Evolutionary conservation across 139 green algal genomes (phyloP), one percentile per base, ranked within the genome.

Genomic region (Coelastrella sp.): DNA sequence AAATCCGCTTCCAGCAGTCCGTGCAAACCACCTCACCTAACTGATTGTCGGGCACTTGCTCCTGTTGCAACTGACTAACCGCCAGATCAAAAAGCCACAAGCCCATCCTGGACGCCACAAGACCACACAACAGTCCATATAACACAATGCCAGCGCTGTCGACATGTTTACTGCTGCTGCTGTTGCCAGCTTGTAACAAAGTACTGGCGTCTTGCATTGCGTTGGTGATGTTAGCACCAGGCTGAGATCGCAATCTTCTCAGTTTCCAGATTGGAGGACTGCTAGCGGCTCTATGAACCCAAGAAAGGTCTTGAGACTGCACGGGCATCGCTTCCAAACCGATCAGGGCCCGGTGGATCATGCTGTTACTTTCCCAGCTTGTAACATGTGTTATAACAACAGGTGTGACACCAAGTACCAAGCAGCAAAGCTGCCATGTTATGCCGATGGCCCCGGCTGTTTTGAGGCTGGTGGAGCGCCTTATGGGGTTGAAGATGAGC

Each of bases 11-110:
- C 0, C 0, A 47, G 32, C 32, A 47, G 32, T 47, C 32, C 32
- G 32, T 47, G 32, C 32, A 47, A 47, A 47, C 32, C 32, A 47
- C 32, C 94, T 90, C 85, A 95, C 95, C 95, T 16, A 97, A 74
- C 11, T 94, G 60, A 0, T 90, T 58, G 16, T 81, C 64, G 2
- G 84, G 47, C 11, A 95, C 90, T 3, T 88, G 83, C 77, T 96
- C 95, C 86, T 99, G 97, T 56, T 99, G 91, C 60, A 99, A 89
- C 93, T 99, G 97, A 3, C 92, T 96, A 3, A 96, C 93, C 1
- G 93, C 93, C 23, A 99, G 87, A 91, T 99, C 97, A 86, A 96
- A 98, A 19, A 93, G 64, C 97, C 97, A 99, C 32, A 99, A 92
- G 3, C 97, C 95, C 23, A 94, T 94, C 20, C 97, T 94, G 0